Conservation (phyloP, 169 alveolate genomes). For the Ichthyophthirius multifiliis region DNA sequence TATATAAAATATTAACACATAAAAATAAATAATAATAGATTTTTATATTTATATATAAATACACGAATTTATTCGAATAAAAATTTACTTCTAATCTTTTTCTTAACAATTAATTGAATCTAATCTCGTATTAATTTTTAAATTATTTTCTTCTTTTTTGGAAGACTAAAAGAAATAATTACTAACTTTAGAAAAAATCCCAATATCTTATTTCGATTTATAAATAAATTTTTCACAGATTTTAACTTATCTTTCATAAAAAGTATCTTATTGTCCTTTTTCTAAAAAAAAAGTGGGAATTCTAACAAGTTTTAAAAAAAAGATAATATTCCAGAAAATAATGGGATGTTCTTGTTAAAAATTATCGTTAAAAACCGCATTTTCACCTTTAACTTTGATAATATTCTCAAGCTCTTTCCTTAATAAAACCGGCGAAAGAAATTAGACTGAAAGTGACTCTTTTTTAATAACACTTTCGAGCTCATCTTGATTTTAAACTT, state of each 20-base stretch:
- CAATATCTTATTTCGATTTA: not conserved
- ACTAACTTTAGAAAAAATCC: not conserved
- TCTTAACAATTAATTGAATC: not conserved
- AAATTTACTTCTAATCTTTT: not conserved
- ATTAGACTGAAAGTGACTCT: constrained; percentile 20
- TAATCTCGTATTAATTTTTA: not conserved
- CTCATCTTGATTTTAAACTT: constrained; percentile 9
- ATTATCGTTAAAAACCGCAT: constrained; percentile 16
- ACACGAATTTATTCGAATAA: no score
- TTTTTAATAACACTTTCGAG: constrained; percentile 17
- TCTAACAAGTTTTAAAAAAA: constrained; percentile 42
- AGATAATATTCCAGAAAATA: constrained; percentile 49
- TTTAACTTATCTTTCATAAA: not conserved
- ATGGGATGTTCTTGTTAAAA: constrained; percentile 44
- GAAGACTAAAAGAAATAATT: not conserved
- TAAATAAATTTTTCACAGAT: not conserved
- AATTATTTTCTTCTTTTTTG: not conserved
- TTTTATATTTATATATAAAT: no score
- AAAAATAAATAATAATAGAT: no score
- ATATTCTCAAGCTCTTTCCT: constrained; percentile 44
- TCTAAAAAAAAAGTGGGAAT: constrained; percentile 48
- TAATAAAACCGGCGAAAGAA: constrained; percentile 45
- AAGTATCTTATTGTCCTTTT: constrained; percentile 6
- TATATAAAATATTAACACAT: not conserved
- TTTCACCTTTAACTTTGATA: constrained; percentile 39